Percentiles rank a stretch among this genome's conserved stretches.
These are phyloP conservation scores for Flagelloscypha sp. DNA, from an alignment of 768 basidiomycete genomes.

Conservation along the genomic window DNA sequence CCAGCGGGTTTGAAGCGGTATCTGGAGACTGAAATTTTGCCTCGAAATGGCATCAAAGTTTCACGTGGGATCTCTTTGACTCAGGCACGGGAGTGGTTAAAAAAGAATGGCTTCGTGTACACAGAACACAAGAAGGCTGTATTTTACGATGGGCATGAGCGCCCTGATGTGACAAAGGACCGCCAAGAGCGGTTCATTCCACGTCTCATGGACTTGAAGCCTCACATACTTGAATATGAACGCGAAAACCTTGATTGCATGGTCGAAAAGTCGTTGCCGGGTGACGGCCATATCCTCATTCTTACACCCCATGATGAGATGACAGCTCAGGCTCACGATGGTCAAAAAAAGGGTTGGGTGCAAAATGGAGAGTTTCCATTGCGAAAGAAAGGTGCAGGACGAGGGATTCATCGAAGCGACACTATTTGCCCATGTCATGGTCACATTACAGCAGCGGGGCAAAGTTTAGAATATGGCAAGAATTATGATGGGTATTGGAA, in stretches of 20 bases:
- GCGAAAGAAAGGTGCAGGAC: slow-evolving; percentile 29
- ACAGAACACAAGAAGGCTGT: slow-evolving; percentile 7
- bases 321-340: slow-evolving; percentile 17
- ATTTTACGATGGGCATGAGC: slow-evolving; percentile 9
- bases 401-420: slow-evolving; percentile 28
- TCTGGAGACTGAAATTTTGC: slow-evolving; percentile 1
- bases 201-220: background rate
- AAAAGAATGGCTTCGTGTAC: slow-evolving; percentile 5
- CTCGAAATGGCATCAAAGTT: background rate
- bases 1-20: slow-evolving; percentile 12
- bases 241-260: slow-evolving; percentile 5
- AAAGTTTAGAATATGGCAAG: slow-evolving; percentile 32
- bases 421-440: slow-evolving; percentile 28
- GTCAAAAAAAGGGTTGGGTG: slow-evolving; percentile 21
- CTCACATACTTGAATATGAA: background rate
- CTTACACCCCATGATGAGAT: slow-evolving; percentile 19
- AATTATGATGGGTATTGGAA: slow-evolving; percentile 34
- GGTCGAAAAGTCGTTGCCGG: slow-evolving; percentile 3
- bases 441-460: slow-evolving; percentile 21
- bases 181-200: background rate
- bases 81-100: slow-evolving; percentile 12
- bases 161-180: slow-evolving; percentile 5
- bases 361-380: slow-evolving; percentile 23
- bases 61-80: slow-evolving; percentile 11
- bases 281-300: slow-evolving; percentile 6